phyloP scores from a whole-genome alignment of 768 basidiomycete genomes.

The Suillus bovinus region DNA sequence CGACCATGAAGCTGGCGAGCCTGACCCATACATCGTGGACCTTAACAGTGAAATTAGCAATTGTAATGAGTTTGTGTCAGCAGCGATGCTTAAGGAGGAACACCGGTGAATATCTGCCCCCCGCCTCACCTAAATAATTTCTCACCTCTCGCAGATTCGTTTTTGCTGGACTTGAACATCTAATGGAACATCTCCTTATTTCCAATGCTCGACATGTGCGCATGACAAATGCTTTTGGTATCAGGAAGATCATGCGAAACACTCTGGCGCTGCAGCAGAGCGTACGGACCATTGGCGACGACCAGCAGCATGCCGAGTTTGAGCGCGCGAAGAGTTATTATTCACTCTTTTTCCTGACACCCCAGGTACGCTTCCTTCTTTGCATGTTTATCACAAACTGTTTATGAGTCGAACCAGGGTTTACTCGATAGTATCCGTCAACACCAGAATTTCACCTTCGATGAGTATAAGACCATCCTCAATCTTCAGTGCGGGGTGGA shows the following conservation, averaged over 20 bases:
- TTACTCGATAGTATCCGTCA: constrained; percentile 73
- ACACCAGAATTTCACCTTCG: constrained; percentile 73
- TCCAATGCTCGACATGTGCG: constrained; percentile 70
- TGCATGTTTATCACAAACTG: constrained; percentile 8
- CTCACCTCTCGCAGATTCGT: constrained; percentile 61
- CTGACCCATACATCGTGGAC: constrained; percentile 86
- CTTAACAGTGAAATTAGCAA: constrained; percentile 78
- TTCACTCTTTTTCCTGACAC: constrained; percentile 69
- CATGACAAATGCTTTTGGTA: constrained; percentile 69
- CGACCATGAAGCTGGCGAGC: constrained; percentile 84
- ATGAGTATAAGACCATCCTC: constrained; percentile 91
- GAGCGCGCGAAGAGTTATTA: constrained; percentile 80
- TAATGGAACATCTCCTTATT: constrained; percentile 85
- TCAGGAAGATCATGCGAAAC: constrained; percentile 86
- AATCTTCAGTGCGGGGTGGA: constrained; percentile 87
- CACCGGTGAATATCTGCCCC: constrained; percentile 53
- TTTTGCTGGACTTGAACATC: constrained; percentile 80
- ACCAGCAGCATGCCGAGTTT: constrained; percentile 64
- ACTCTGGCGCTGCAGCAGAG: constrained; percentile 91
- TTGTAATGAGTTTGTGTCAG: constrained; percentile 69
- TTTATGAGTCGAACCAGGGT: constrained; percentile 45
- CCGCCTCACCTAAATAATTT: background rate
- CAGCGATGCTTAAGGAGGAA: constrained; percentile 62
- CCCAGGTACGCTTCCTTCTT: constrained; percentile 51
- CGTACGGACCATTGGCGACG: constrained; percentile 72